Conservation (phyloP, 1,139 yeast species). For the Debaryomycetaceae sp. region DNA sequence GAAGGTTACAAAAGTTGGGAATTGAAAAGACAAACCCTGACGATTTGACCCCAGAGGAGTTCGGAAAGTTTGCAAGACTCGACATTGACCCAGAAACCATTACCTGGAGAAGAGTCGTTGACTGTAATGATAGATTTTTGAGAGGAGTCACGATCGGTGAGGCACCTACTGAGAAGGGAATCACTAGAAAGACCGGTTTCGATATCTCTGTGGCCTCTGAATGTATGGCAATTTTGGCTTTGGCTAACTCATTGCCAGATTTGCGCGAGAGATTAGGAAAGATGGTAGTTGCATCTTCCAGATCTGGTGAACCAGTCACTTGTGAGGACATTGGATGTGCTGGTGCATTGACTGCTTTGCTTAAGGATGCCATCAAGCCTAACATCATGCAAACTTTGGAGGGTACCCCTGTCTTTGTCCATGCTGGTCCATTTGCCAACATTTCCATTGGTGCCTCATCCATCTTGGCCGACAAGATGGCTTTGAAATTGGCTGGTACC, state of each 20-base stretch:
- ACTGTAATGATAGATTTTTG: slow-evolving; percentile 89
- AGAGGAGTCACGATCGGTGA: slow-evolving; percentile 91
- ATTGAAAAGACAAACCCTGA: slow-evolving; percentile 79
- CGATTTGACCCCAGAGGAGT: slow-evolving; percentile 77
- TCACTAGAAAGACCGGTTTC: slow-evolving; percentile 85
- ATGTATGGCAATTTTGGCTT: slow-evolving; percentile 97
- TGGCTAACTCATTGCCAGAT: slow-evolving; percentile 76
- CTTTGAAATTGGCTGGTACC: slow-evolving; percentile 86
- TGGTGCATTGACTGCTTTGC: slow-evolving; percentile 92
- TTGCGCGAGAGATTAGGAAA: slow-evolving; percentile 88
- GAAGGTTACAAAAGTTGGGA: slow-evolving; percentile 76
- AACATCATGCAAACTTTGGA: slow-evolving; percentile 97
- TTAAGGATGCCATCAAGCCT: slow-evolving; percentile 97
- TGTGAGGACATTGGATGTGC: slow-evolving; percentile 97
- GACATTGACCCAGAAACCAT: slow-evolving; percentile 93
- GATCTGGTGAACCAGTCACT: slow-evolving; percentile 83
- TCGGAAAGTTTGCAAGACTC: slow-evolving; percentile 71
- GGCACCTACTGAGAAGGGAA: slow-evolving; percentile 93
- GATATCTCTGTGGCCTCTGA: slow-evolving; percentile 97
- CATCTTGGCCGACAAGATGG: slow-evolving; percentile 92
- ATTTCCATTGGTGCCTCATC: slow-evolving; percentile 97
- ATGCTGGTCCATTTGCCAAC: slow-evolving; percentile 98
- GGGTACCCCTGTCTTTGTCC: slow-evolving; percentile 97
- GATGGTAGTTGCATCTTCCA: slow-evolving; percentile 86
- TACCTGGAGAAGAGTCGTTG: slow-evolving; percentile 96